These are phyloP conservation scores for Orbilia brochopaga DNA, from an alignment of 2,329 filamentous ascomycete genomes.

Conservation along the genomic window DNA sequence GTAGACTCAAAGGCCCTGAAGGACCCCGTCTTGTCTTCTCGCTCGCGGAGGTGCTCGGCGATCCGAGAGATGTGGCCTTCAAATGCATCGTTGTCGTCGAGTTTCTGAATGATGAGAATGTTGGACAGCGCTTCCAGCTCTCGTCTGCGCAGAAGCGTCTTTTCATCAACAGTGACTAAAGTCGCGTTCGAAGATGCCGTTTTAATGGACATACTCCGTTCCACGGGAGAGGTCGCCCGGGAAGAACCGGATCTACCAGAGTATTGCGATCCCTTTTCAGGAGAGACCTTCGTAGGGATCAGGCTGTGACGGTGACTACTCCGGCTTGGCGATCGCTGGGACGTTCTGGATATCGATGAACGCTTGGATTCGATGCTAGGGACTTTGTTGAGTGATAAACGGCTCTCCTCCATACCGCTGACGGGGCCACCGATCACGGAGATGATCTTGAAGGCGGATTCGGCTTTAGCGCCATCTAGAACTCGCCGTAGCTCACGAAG, in stretches of 20 bases:
- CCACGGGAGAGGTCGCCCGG: constrained; percentile 22
- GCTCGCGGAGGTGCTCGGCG: constrained; percentile 31
- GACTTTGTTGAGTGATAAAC: constrained; percentile 13
- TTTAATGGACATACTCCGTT: constrained; percentile 9
- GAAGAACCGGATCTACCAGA: constrained; percentile 10
- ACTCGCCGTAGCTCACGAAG: constrained; percentile 43
- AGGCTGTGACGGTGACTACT: constrained; percentile 27
- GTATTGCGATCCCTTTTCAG: constrained; percentile 5
- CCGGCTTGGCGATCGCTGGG: constrained; percentile 17
- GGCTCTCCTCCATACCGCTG: constrained; percentile 33
- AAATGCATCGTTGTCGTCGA: constrained; percentile 38
- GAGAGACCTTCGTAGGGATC: constrained; percentile 16
- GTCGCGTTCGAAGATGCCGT: constrained; percentile 26
- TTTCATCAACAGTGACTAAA: constrained; percentile 33
- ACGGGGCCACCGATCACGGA: constrained; percentile 42
- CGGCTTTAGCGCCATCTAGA: constrained; percentile 30
- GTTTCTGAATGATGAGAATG: constrained; percentile 35
- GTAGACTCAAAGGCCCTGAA: constrained; percentile 36
- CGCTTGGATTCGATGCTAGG: constrained; percentile 12
- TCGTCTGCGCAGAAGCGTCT: constrained; percentile 44
- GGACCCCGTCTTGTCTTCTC: constrained; percentile 43
- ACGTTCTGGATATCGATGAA: constrained; percentile 18
- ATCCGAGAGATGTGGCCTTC: constrained; percentile 26
- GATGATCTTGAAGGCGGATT: constrained; percentile 43
- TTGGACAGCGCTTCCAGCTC: constrained; percentile 42